Evolutionary conservation across 306 rosid species (phyloP).

Genomic region (Dicorynia guianensis): DNA sequence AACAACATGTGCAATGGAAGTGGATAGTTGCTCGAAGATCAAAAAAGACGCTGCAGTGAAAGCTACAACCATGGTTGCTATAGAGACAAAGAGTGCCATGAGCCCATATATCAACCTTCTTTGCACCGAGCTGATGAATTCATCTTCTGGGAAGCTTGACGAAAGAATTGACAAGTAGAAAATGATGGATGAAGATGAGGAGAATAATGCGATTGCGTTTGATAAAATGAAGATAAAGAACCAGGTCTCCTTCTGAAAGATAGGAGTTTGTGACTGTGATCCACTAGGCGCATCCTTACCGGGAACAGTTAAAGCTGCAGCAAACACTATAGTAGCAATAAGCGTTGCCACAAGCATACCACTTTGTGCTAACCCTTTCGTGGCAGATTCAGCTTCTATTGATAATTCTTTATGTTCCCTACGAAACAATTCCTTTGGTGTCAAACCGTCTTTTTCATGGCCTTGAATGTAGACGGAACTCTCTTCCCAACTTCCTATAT

Average conservation of each 20-base stretch:
- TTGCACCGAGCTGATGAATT: neutral
- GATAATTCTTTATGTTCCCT: neutral
- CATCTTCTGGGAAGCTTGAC: neutral
- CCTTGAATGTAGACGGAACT: neutral
- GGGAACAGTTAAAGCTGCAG: neutral
- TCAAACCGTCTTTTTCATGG: constrained; percentile 14
- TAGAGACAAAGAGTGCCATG: neutral
- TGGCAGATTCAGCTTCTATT: neutral
- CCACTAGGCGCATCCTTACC: neutral
- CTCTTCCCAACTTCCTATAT: neutral
- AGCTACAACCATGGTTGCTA: constrained; percentile 1
- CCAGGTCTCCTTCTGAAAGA: neutral
- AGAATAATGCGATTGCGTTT: constrained; percentile 24
- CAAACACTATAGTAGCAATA: constrained; percentile 1
- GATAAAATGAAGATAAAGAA: neutral
- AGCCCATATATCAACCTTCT: neutral
- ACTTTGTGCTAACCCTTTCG: neutral
- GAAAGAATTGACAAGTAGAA: constrained; percentile 13
- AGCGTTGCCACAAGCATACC: constrained; percentile 36
- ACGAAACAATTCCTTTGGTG: constrained; percentile 1
- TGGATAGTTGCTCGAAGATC: neutral
- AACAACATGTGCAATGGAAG: constrained; percentile 19
- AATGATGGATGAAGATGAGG: neutral
- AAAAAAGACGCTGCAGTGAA: constrained; percentile 24
- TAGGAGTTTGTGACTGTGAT: too few relatives aligned